Evolutionary conservation across 768 basidiomycete genomes (phyloP), one percentile per base, ranked within the genome.

Genomic region (Suillus americanus): DNA sequence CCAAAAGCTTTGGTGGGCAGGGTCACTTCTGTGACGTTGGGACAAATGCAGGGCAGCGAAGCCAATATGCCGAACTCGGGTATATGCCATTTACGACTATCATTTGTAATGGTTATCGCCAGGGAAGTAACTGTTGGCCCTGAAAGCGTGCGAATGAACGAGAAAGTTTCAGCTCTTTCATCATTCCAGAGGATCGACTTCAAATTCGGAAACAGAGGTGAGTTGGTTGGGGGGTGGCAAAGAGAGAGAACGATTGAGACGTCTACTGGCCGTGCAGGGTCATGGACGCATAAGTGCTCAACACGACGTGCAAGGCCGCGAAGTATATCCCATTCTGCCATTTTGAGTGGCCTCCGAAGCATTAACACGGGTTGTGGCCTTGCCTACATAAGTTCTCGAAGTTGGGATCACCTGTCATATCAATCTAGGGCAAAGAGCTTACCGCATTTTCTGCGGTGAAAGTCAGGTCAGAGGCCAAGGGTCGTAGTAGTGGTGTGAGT

Each of bases 111-210:
- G 43, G 3, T 20, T 28, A 64, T 61, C 14, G 5, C 23, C 13
- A 64, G n/a, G 35, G 56, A 48, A 23, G 60, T 64, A 28, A 64
- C 46, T n/a, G 9, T 50, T 8, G 63, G 46, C 23, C 63, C 63
- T 18, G 63, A 60, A 40, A 64, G 43, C 50, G 23, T 38, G 30
- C 63, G 60, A 45, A 64, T 48, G 37, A 62, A 64, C 13, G 63
- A 23, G 37, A 64, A 46, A 18, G 45, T 62, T 10, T 64, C 63
- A 23, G 63, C 14, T 12, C 60, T 45, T 14, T 45, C 45, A 7
- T 62, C 60, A 35, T 62, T 48, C 63, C 63, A 64, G 16, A 16
- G 6, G 33, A 64, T 20, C 8, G 33, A 48, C 23, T 43, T 28
- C 25, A 64, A 50, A 13, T 61, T 61, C 5, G 63, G 63, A 25